These are phyloP conservation scores for Pestalotiopsis sp. DNA, from an alignment of 2,329 filamentous ascomycete genomes.

Conservation along the genomic window DNA sequence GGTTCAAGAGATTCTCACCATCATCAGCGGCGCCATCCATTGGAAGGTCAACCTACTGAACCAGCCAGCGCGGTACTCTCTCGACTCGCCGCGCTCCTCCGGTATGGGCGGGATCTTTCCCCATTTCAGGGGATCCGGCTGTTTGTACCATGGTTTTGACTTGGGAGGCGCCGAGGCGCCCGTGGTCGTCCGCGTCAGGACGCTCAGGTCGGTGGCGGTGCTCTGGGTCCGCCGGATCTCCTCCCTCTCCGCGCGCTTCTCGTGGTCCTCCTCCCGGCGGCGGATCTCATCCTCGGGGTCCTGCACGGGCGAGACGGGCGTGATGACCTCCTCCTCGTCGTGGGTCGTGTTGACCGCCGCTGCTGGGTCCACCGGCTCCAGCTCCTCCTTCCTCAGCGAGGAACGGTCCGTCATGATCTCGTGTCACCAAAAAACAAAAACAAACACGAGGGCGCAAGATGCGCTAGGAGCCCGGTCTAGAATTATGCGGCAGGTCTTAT, in stretches of 20 bases:
- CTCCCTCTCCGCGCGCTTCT: conserved; percentile 27
- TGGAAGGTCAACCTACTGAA: conserved; percentile 79
- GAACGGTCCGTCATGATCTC: conserved; percentile 26
- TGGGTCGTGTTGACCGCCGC: conserved; percentile 20
- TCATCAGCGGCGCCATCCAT: conserved; percentile 91
- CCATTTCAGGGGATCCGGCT: conserved; percentile 62
- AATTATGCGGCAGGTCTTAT: neutral
- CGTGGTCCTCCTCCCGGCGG: conserved; percentile 23
- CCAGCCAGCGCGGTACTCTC: conserved; percentile 72
- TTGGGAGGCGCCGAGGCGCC: conserved; percentile 27
- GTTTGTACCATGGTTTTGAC: conserved; percentile 63
- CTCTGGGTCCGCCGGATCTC: conserved; percentile 47
- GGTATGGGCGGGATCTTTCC: conserved; percentile 56
- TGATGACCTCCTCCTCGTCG: conserved; percentile 17
- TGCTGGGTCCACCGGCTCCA: conserved; percentile 24
- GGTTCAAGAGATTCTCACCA: conserved; percentile 44
- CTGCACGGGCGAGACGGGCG: conserved; percentile 18
- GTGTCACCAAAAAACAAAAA: neutral
- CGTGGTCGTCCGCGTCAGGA: conserved; percentile 43
- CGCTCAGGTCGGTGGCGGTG: conserved; percentile 54
- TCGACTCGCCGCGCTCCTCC: conserved; percentile 52
- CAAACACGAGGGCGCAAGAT: neutral
- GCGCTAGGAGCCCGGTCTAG: neutral
- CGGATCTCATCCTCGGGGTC: conserved; percentile 29
- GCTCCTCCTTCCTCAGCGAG: conserved; percentile 25